phyloP scores from a whole-genome alignment of 1,284 basidiomycete genomes.

The Rhodotorula sp. region DNA sequence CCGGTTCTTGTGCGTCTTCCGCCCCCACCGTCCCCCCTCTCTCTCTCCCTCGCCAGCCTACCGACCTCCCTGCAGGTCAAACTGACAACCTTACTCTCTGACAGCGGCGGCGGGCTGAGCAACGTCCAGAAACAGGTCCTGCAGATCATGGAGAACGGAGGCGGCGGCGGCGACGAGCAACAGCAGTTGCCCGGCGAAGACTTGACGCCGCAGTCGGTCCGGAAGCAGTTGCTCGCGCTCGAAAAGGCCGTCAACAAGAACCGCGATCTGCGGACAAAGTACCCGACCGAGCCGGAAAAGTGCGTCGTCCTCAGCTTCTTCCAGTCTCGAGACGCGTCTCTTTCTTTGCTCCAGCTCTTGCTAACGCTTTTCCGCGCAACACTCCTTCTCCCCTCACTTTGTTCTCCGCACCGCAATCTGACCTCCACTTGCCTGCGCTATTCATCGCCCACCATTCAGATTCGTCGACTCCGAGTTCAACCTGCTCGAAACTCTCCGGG shows the following conservation, averaged over 20 bases:
- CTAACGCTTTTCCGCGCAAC: too few species aligned
- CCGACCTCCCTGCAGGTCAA: too few species aligned
- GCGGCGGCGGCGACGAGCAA: conserved; percentile 35
- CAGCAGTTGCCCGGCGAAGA: conserved; percentile 61
- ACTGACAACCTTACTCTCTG: not conserved
- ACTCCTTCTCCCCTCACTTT: too few species aligned
- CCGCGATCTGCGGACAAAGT: conserved; percentile 80
- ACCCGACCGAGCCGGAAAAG: conserved; percentile 85
- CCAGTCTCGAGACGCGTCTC: not conserved
- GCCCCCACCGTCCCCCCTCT: not conserved
- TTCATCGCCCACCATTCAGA: conserved; percentile 53
- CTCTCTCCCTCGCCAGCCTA: not conserved
- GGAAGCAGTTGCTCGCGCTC: conserved; percentile 73
- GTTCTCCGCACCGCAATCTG: too few species aligned
- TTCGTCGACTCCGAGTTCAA: conserved; percentile 99
- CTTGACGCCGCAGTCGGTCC: conserved; percentile 66
- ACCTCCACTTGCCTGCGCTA: not conserved
- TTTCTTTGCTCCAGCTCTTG: too few species aligned
- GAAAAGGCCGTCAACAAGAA: conserved; percentile 90
- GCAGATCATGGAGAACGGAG: conserved; percentile 74
- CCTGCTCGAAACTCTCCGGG: conserved; percentile 78
- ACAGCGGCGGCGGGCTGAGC: conserved; percentile 75
- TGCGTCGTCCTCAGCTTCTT: conserved; percentile 50
- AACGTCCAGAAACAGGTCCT: conserved; percentile 83
- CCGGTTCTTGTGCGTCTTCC: conserved; percentile 61